Base-by-base conservation (phyloP, 2,329 filamentous ascomycete species). In the Colletotrichum navitas region DNA sequence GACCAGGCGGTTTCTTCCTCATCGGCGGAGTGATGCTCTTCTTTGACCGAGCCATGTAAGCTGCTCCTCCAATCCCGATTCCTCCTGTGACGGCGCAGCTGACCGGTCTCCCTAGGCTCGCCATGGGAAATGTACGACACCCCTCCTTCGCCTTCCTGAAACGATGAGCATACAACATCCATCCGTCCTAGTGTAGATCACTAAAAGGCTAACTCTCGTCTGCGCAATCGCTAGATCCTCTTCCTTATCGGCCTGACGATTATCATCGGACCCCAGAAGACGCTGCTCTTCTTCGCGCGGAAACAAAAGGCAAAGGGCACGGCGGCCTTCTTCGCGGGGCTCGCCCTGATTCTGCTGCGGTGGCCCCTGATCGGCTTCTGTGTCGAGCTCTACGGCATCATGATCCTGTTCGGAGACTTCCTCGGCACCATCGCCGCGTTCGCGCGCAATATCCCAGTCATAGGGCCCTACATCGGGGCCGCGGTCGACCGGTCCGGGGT, bases 241-340 rank as follows among this genome's bases (percentile, higher is more conserved):
- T 98, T 99, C 87, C 90, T 99, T 66, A 94, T 97, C 84, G 96
- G 96, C 81, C 90, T 99, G 34, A 97, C 95, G 39, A 92, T 98
- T 71, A 97, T 98, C 78, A 97, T 99, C 83, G 96, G 96, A 54
- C 89, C 94, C 32, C 89, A 93, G 81, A 98, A 98, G 81, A 98
- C 96, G 0, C 86, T 95, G 74, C 86, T 93, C 80, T 99, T 99
- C 90, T 99, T 99, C 86, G 93, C 94, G 63, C 92, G 96, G 73
- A 92, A 91, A 77, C 94, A 98, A 80, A 99, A 99, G 83, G 89
- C 94, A 78, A 94, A 94, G 79, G 96, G 96, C 74, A 98, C 94
- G 0, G 91, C 91, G 5, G 95, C 95, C 21, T 99, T 99, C 84
- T 91, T 93, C 77, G 85, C 86, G 4, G 96, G 96, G 18, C 92